Evolutionary conservation across 805 yeast species (phyloP).

Genomic region (Metschnikowia lachancei): DNA sequence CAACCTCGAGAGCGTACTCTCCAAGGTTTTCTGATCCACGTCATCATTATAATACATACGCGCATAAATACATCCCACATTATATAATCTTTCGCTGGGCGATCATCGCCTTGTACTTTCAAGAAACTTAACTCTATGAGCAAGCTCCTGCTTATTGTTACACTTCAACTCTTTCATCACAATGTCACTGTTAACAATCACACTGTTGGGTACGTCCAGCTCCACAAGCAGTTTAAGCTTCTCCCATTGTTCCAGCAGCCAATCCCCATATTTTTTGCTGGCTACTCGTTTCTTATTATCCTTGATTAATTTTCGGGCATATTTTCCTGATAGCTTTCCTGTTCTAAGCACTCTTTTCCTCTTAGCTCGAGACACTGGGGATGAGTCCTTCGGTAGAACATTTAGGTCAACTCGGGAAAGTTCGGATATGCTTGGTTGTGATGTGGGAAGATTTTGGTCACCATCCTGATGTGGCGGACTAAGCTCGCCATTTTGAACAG

Average conservation of each 20-base stretch:
- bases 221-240: conserved; percentile 29
- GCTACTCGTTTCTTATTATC: conserved; percentile 5
- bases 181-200: conserved; percentile 29
- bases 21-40: conserved; percentile 45
- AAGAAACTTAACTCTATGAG: conserved; percentile 25
- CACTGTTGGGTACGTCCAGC: conserved; percentile 28
- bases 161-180: conserved; percentile 30
- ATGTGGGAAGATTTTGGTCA: neutral
- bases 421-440: neutral
- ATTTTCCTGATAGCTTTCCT: conserved; percentile 20
- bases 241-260: conserved; percentile 35
- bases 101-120: neutral
- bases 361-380: neutral
- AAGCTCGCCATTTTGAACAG: neutral
- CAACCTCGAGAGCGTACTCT: conserved; percentile 48
- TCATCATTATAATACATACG: neutral
- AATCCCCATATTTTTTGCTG: conserved; percentile 11
- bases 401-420: neutral
- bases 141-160: conserved; percentile 28
- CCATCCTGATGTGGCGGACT: neutral
- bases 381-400: neutral
- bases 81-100: neutral
- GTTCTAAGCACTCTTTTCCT: neutral
- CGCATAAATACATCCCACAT: neutral
- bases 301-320: conserved; percentile 19